phyloP scores from a whole-genome alignment of 768 basidiomycete species.

The Pholiota molesta region DNA sequence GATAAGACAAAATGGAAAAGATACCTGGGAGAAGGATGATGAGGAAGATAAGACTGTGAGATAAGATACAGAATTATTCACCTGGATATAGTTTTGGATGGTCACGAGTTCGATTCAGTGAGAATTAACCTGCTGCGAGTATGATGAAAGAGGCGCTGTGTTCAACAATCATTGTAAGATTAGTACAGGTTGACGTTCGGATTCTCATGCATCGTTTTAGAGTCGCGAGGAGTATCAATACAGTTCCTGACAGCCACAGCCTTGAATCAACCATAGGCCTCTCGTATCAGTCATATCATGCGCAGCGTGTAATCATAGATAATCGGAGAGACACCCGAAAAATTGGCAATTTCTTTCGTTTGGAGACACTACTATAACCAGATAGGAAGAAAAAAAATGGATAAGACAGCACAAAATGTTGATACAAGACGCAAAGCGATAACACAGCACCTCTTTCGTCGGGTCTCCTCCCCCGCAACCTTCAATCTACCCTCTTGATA shows the following conservation, averaged over 20 bases:
- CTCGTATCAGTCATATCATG: background rate
- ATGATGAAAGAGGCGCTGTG: background rate
- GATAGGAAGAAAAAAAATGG: conserved; percentile 3
- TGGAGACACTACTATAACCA: background rate
- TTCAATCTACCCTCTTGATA: conserved; percentile 37
- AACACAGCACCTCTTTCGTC: conserved; percentile 15
- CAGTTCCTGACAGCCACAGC: background rate
- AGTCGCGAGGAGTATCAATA: background rate
- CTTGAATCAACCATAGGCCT: background rate
- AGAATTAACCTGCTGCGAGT: background rate
- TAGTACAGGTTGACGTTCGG: background rate
- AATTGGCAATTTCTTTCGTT: background rate
- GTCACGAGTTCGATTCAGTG: background rate
- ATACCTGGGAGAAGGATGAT: conserved; percentile 1
- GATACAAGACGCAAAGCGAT: conserved; percentile 5
- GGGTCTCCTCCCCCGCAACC: background rate
- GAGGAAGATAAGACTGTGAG: background rate
- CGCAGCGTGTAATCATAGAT: background rate
- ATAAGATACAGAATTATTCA: conserved; percentile 4
- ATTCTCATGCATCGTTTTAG: background rate
- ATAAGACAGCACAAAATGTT: conserved; percentile 8
- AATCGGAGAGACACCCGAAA: background rate
- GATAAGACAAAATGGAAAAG: conserved; percentile 2
- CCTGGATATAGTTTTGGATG: background rate
- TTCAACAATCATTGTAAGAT: background rate